Conservation (phyloP, 768 basidiomycete genomes). For the Ramaria sp. region DNA sequence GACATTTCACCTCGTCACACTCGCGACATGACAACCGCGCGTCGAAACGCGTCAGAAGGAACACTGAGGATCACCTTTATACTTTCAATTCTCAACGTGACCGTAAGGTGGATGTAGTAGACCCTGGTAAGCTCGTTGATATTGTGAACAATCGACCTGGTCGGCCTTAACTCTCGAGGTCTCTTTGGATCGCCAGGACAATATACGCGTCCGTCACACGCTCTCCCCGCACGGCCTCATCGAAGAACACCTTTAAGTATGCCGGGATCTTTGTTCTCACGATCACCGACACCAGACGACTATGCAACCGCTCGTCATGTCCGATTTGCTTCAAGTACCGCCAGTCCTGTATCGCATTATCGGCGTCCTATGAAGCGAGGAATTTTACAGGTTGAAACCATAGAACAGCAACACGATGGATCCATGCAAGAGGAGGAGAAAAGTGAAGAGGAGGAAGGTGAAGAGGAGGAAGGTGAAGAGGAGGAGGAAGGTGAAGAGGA, state of each 20-base stretch:
- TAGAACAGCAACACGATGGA: no score
- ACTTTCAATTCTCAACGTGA: not conserved
- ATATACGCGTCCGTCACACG: constrained; percentile 23
- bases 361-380: not conserved
- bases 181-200: constrained; percentile 9
- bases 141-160: constrained; percentile 6
- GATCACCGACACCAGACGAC: constrained; percentile 53
- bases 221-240: constrained; percentile 24
- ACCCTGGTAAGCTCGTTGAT: not conserved
- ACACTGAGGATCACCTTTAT: not conserved
- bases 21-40: not conserved
- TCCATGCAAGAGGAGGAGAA: no score
- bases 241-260: constrained; percentile 40
- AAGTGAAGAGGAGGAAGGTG: constrained; percentile 50
- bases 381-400: no score
- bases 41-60: not conserved
- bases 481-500: constrained; percentile 28
- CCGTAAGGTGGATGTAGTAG: not conserved
- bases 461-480: constrained; percentile 31
- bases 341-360: constrained; percentile 1
- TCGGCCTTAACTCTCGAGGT: not conserved
- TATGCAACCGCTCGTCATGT: constrained; percentile 30
- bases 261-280: constrained; percentile 71
- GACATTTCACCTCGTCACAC: not conserved
- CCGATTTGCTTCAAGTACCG: constrained; percentile 23